Base-by-base conservation (phyloP, 371 early-diverging fungal species). In the Mortierella sp. region DNA sequence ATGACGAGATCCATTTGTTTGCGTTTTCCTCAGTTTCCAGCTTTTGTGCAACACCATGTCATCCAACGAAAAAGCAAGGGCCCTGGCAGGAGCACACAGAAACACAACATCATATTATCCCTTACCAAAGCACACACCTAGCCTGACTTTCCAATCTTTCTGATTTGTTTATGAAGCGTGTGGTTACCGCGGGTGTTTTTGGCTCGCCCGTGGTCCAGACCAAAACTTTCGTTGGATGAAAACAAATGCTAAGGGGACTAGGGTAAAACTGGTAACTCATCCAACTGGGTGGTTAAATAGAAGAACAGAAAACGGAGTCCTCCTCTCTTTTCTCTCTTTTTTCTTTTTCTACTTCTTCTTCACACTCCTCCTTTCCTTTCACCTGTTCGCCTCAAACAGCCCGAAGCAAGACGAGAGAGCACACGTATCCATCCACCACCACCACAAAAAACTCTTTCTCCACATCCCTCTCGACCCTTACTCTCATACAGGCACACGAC, bases 121-220 rank as follows among this genome's bases (percentile, higher is more conserved):
- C n/a, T 70, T 70, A 70, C n/a, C 71, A 41, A 70, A 70, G 71
- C 44, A 44, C 63, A 63, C 72, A 43, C 27, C 48, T 35, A 7
- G 32, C 35, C 49, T 14, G 18, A 11, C 46, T 46, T 46, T 46
- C 11, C 44, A 44, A 2, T 14, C 12, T 46, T 46, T 46, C 48
- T 46, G 48, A 8, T 46, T 70, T 27, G 29, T 27, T 46, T 16
- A 44, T 41, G 7, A 0, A 14, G 41, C 24, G 24, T 11, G 71
- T 70, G 11, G 44, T n/a, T 11, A n/a, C 46, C 44, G 4, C 56
- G 56, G n/a, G 10, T 10, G n/a, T 0, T 56, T 27, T 2, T n/a
- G n/a, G 24, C 71, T 29, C 24, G 7, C 43, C 11, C 71, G 46
- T 41, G 71, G 48, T 49, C 72, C 49, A 32, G 72, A 29, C 72